Evolutionary conservation across 2,329 filamentous ascomycete genomes (phyloP), one percentile per base, ranked within the genome.

Genomic region (Atkinsonella texensis): DNA sequence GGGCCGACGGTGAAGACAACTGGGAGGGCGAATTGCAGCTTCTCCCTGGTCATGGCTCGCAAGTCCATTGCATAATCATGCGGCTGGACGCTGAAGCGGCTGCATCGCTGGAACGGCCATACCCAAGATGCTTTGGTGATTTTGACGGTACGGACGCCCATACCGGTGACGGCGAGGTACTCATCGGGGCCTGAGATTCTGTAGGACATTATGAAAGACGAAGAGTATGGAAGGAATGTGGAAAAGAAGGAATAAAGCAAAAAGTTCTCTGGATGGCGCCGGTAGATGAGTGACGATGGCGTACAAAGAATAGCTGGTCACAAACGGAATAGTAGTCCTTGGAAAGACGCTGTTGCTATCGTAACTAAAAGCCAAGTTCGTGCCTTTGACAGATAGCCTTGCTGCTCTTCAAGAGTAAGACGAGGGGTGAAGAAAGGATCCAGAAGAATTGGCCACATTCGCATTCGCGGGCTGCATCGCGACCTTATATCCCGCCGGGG

Each of bases 31-130:
- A 93, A 90, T 56, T 90, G 85, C 3, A 93, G 76, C 66, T 94
- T 94, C 70, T 94, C 89, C 60, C 84, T 81, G 17, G 88, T 94
- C 88, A 94, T 95, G 52, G 88, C 88, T 63, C 90, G 86, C 1
- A 94, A 72, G 52, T 83, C 82, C 76, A 94, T 87, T 53, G 79
- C 80, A 68, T 93, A 91, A 68, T 94, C 88, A 62, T 87, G 87
- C 0, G 85, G 85, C 57, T 83, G 83, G 60, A 87, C 82, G 55
- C 74, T 79, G 66, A 80, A 80, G 60, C 75, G 74, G 52, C 69
- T 74, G 66, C 71, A 81, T 62, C 81, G 77, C 68, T 90, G 85
- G 56, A 87, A 80, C 51, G 85, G 85, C 68, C 75, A 77, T 17
- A 89, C 75, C 71, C 84, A 82, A 51, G 83, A 76, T 57, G 87